A percentile compares a stretch with the other conserved stretches of the same genome.
Conservation (phyloP, 768 basidiomycete genomes). For the Mycena albidolilacea region DNA sequence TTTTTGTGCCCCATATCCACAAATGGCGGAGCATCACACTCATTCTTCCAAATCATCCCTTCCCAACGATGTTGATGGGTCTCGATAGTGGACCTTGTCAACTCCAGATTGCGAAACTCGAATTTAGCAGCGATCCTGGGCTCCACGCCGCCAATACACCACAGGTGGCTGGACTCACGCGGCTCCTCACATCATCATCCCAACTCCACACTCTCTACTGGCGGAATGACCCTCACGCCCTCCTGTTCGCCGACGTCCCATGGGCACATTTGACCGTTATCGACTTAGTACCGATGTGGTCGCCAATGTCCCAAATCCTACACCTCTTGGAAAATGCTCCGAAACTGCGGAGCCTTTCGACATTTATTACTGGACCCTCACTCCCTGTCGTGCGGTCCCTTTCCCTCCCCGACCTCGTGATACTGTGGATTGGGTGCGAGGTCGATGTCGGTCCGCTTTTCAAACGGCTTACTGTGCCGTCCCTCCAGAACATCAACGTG, state of each 20-base stretch:
- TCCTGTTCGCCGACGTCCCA: conserved; percentile 13
- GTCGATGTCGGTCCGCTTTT: conserved; percentile 29
- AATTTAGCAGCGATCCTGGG: conserved; percentile 13
- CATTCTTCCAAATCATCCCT: conserved; percentile 22
- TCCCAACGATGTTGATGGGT: conserved; percentile 11
- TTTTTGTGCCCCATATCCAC: conserved; percentile 30
- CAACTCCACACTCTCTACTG: conserved; percentile 32
- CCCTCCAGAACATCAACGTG: conserved; percentile 28
- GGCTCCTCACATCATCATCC: conserved; percentile 21
- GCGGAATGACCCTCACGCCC: conserved; percentile 7
- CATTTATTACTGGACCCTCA: neutral
- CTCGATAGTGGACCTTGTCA: conserved; percentile 15
- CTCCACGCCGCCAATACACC: conserved; percentile 4
- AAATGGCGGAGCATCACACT: conserved; percentile 31
- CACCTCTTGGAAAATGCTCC: conserved; percentile 28
- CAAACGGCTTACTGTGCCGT: conserved; percentile 17
- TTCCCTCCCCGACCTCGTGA: conserved; percentile 22
- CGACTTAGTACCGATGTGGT: conserved; percentile 29
- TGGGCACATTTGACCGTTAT: conserved; percentile 31
- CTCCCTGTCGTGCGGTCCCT: neutral
- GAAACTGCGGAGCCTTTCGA: conserved; percentile 29
- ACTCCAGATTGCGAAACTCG: conserved; percentile 28
- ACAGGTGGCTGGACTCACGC: conserved; percentile 22
- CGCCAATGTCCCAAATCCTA: conserved; percentile 29
- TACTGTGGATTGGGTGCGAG: conserved; percentile 29